Evolutionary conservation across 1,139 yeast species (phyloP).

Genomic region (Spencermartinsiella ligniputridi): DNA sequence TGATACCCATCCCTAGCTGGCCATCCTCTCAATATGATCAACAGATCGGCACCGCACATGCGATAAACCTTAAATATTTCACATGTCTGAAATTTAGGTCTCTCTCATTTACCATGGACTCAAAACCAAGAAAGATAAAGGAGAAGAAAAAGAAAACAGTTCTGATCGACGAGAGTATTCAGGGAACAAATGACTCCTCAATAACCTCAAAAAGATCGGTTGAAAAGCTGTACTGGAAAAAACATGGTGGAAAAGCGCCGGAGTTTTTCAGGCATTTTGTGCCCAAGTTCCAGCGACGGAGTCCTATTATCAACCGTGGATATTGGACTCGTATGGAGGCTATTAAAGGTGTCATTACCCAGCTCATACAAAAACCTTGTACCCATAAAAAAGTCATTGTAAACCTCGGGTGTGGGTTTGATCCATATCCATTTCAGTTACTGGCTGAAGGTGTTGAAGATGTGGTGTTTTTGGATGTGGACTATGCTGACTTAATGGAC

Average conservation of each 20-base stretch:
- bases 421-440: conserved; percentile 60
- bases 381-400: conserved; percentile 40
- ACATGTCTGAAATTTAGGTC: too few relatives aligned
- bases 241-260: conserved; percentile 15
- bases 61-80: too few relatives aligned
- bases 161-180: conserved; percentile 48
- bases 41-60: too few relatives aligned
- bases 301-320: conserved; percentile 80
- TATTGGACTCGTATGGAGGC: conserved; percentile 81
- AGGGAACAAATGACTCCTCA: conserved; percentile 80
- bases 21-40: too few relatives aligned
- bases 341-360: conserved; percentile 48
- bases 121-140: conserved; percentile 1
- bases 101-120: too few relatives aligned
- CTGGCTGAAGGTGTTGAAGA: conserved; percentile 34
- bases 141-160: conserved; percentile 17
- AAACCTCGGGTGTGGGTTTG: conserved; percentile 76
- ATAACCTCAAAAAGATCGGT: conserved; percentile 81
- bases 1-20: too few relatives aligned
- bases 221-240: conserved; percentile 52
- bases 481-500: conserved; percentile 63
- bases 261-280: conserved; percentile 68
- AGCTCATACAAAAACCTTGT: conserved; percentile 3
- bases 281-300: conserved; percentile 60
- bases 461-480: conserved; percentile 62